These are phyloP conservation scores for Moricandia arvensis DNA, from an alignment of 345 rosid species.

Conservation along the genomic window DNA sequence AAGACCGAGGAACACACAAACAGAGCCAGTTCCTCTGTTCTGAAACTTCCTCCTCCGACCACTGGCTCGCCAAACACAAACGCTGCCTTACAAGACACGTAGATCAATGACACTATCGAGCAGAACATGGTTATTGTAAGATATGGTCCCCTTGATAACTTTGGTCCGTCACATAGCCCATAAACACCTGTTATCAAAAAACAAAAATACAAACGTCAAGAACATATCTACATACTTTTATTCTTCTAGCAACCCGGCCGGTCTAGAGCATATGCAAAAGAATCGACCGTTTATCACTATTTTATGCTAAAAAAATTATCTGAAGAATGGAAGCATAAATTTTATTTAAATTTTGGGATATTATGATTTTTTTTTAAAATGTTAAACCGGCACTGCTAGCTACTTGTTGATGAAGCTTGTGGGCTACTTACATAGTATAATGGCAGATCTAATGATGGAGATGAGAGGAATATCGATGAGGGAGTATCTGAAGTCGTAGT, in stretches of 20 bases:
- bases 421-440: slow-evolving; percentile 75
- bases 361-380: too few species aligned
- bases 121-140: slow-evolving; percentile 67
- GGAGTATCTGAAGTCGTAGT: slow-evolving; percentile 73
- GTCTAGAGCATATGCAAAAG: too few species aligned
- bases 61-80: slow-evolving; percentile 50
- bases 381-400: too few species aligned
- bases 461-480: slow-evolving; percentile 82
- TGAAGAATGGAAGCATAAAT: too few species aligned
- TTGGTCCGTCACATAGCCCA: slow-evolving; percentile 82
- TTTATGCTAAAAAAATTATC: too few species aligned
- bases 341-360: too few species aligned
- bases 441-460: slow-evolving; percentile 74
- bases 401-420: neutral
- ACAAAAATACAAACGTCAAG: neutral
- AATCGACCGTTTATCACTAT: too few species aligned
- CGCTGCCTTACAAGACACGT: slow-evolving; percentile 73
- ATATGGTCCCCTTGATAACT: slow-evolving; percentile 77
- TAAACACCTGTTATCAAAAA: slow-evolving; percentile 57
- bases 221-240: slow-evolving; percentile 7
- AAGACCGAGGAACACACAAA: slow-evolving; percentile 61
- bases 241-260: neutral
- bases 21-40: slow-evolving; percentile 66
- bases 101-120: slow-evolving; percentile 63
- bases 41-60: slow-evolving; percentile 40